Base-by-base conservation (phyloP, 1,284 basidiomycete genomes). In the Vanrija humicola region DNA sequence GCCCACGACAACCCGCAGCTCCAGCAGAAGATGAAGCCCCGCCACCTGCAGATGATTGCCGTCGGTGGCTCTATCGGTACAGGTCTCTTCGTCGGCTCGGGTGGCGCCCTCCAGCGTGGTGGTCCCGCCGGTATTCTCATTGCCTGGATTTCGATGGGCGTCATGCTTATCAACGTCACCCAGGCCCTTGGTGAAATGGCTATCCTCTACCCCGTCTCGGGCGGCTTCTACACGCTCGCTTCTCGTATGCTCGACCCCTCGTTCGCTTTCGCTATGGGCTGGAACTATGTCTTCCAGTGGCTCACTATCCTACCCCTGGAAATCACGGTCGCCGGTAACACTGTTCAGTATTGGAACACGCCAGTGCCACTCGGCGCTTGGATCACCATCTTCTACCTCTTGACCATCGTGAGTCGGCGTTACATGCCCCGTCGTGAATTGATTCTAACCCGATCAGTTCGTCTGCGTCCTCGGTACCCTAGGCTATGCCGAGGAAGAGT, bases 71-170 rank as follows among this genome's bases (percentile, higher is more conserved):
- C 75, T 15, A 52, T 52, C 38, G 43, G 44, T 12, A 52, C 50
- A 15, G 50, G 50, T n/a, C 29, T 50, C 14, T 50, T 50, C 15
- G 42, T 82, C 54, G 80, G 80, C 56, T 77, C 77, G 5, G 80
- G 79, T 21, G 61, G 64, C 18, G 78, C 80, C 6, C 74, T 82
- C 14, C 56, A 62, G 8, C 72, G 55, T 5, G 80, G 80, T 54
- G 81, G 81, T 34, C 81, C 81, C 1, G 76, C 75, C 23, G 78
- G 77, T 70, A 62, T 76, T 61, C 52, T 81, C n/a, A 61, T 76
- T 25, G 73, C 70, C 3, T 76, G 73, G 74, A 61, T 72, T 28
- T 64, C 71, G 55, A 69, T 70, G 61, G 67, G 66, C 50, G 38
- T 56, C 25, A 61, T 61, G 59, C 43, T 61, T 14, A 52, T 61